These are phyloP conservation scores for Lycium barbarum DNA, from an alignment of 257 asterid genomes.

Conservation along the genomic window DNA sequence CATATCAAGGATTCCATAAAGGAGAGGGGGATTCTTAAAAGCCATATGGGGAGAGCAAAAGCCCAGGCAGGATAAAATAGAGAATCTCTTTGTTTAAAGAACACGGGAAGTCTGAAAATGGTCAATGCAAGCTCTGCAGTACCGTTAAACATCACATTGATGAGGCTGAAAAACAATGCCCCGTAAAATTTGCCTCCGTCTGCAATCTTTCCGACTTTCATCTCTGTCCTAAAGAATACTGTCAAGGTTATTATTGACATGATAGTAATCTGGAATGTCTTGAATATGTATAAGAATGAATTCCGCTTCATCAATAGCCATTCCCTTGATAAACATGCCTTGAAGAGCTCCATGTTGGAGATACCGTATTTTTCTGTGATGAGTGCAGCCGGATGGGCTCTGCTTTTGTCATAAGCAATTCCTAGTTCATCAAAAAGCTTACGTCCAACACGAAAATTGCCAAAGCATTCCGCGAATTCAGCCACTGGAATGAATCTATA, in stretches of 20 bases:
- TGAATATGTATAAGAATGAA: slow-evolving; percentile 79
- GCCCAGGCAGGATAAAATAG: slow-evolving; percentile 98
- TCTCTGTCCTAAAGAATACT: slow-evolving; percentile 87
- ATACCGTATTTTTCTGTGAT: slow-evolving; percentile 83
- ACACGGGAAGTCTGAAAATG: slow-evolving; percentile 78
- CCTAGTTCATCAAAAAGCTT: slow-evolving; percentile 69
- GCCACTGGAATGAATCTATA: slow-evolving; percentile 63
- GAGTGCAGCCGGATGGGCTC: slow-evolving; percentile 89
- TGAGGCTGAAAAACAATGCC: slow-evolving; percentile 80
- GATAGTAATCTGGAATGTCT: slow-evolving; percentile 85
- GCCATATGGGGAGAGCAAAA: slow-evolving; percentile 91
- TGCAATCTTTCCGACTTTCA: slow-evolving; percentile 64
- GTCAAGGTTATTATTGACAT: slow-evolving; percentile 88
- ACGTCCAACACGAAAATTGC: slow-evolving; percentile 72
- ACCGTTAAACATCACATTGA: slow-evolving; percentile 93
- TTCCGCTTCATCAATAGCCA: slow-evolving; percentile 90
- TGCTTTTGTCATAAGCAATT: slow-evolving; percentile 68
- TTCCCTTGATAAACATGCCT: slow-evolving; percentile 84
- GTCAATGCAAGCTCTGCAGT: slow-evolving; percentile 84
- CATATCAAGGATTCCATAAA: slow-evolving; percentile 85
- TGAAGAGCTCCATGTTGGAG: slow-evolving; percentile 79
- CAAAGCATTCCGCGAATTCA: slow-evolving; percentile 71
- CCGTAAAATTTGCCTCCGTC: slow-evolving; percentile 91
- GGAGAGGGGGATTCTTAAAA: slow-evolving; percentile 81
- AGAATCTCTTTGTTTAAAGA: slow-evolving; percentile 89